Evolutionary conservation across 2,329 filamentous ascomycete species (phyloP).

Genomic region (Cercospora sesami): DNA sequence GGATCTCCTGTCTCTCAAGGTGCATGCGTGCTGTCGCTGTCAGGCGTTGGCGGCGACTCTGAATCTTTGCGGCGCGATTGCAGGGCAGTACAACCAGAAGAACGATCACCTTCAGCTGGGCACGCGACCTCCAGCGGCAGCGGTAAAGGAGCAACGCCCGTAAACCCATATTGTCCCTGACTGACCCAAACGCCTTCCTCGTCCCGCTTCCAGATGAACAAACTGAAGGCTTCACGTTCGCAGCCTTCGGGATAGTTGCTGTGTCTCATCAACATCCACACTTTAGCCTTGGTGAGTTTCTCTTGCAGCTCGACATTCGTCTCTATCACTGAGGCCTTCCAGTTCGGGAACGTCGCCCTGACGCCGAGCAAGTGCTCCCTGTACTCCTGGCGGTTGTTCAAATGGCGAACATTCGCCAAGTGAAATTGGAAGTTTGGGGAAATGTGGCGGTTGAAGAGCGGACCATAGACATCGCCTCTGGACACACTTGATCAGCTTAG

Average conservation of each 20-base stretch:
- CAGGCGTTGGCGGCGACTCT: background rate
- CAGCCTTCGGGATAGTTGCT: constrained; percentile 8
- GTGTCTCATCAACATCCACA: constrained; percentile 15
- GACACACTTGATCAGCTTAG: background rate
- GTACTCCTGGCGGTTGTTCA: background rate
- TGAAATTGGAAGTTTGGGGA: constrained; percentile 10
- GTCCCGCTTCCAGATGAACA: constrained; percentile 10
- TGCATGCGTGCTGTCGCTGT: background rate
- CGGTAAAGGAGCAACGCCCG: constrained; percentile 16
- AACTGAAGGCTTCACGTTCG: constrained; percentile 11
- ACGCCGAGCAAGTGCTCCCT: constrained; percentile 1
- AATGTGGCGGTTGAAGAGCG: background rate
- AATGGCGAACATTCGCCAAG: background rate
- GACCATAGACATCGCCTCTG: background rate
- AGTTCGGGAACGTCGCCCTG: background rate
- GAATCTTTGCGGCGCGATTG: background rate
- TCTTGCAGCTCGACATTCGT: constrained; percentile 13
- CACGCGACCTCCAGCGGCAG: constrained; percentile 7
- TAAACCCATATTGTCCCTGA: constrained; percentile 12
- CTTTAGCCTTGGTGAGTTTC: constrained; percentile 13
- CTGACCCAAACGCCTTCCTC: constrained; percentile 8
- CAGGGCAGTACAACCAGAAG: background rate
- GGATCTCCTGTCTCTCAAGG: background rate
- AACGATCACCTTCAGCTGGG: background rate
- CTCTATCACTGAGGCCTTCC: background rate